Conservation (phyloP, 2,329 filamentous ascomycete species). For the Septoria petroselini region DNA sequence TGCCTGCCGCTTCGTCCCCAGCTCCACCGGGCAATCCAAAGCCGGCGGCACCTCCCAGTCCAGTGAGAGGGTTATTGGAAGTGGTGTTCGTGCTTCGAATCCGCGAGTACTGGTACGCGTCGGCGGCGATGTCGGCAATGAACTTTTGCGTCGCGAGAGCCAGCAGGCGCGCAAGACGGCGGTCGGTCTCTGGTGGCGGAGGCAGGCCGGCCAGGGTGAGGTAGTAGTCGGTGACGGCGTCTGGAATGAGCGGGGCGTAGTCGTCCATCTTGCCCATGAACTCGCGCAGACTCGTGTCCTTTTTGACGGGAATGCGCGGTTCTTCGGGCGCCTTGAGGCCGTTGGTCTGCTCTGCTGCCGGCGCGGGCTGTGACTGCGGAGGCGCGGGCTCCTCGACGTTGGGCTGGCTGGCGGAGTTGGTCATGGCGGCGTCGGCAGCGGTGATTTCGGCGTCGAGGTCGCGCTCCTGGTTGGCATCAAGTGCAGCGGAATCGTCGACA, state of each 20-base stretch:
- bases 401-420: conserved; percentile 31
- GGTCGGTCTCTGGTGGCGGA: conserved; percentile 84
- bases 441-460: conserved; percentile 44
- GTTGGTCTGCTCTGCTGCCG: conserved; percentile 80
- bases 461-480: conserved; percentile 37
- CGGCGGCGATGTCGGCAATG: conserved; percentile 93
- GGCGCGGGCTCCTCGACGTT: conserved; percentile 41
- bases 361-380: conserved; percentile 49
- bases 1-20: conserved; percentile 56
- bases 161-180: conserved; percentile 84
- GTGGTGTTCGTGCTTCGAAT: conserved; percentile 91
- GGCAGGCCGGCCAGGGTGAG: conserved; percentile 93
- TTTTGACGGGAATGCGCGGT: conserved; percentile 69
- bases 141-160: conserved; percentile 99
- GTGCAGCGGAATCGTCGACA: conserved; percentile 34
- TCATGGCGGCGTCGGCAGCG: conserved; percentile 25
- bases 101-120: conserved; percentile 95
- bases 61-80: conserved; percentile 87
- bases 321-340: conserved; percentile 50
- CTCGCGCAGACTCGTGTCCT: conserved; percentile 88
- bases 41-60: conserved; percentile 70
- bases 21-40: conserved; percentile 54
- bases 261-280: conserved; percentile 97
- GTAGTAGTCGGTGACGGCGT: conserved; percentile 97
- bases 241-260: conserved; percentile 97